Evolutionary conservation across 768 basidiomycete genomes (phyloP), one percentile per base, ranked within the genome.

Genomic region (Suillus subaureus): DNA sequence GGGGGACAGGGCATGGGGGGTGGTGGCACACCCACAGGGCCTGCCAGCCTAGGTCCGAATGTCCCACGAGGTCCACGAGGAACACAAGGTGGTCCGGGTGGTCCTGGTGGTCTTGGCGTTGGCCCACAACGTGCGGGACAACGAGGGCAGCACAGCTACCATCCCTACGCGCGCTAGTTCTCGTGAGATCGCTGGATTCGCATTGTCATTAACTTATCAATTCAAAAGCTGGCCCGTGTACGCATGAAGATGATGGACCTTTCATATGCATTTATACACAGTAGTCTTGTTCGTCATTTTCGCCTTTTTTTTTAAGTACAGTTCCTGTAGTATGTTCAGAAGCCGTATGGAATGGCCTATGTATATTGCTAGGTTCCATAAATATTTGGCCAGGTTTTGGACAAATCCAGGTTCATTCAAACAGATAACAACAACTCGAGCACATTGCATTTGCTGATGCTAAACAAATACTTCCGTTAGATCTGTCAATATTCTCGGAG

Each of bases 71-170:
- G 88, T 3, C 89, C 89, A 58, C 78, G 86, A 73, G 89, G 85
- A 61, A 88, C 81, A 6, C 81, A 81, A 63, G 82, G 82, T 18
- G 87, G 87, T 7, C 81, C 82, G n/a, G 78, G 79, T 16, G 82
- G 79, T 0, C 79, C 78, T 2, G 83, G 85, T 70, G 84, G 81
- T 16, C 84, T 60, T 42, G 58, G 58, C n/a, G 88, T 89, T 61
- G 92, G 92, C 0, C 92, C 91, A 4, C 90, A 92, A 76, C 83
- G 92, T 63, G 84, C 86, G 13, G 83, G 79, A 2, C 88, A 89
- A 71, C 80, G 92, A 42, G 91, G 93, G 40, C 89, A 91, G 71
- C 91, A 93, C 77, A 86, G 87, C 68, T 94, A 90, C 78, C 93
- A 94, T 71, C 93, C 93, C 0, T 94, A 94, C 70, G 89, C 91